Base-by-base conservation (phyloP, 2,329 filamentous ascomycete species). In the Fusarium sp. region DNA sequence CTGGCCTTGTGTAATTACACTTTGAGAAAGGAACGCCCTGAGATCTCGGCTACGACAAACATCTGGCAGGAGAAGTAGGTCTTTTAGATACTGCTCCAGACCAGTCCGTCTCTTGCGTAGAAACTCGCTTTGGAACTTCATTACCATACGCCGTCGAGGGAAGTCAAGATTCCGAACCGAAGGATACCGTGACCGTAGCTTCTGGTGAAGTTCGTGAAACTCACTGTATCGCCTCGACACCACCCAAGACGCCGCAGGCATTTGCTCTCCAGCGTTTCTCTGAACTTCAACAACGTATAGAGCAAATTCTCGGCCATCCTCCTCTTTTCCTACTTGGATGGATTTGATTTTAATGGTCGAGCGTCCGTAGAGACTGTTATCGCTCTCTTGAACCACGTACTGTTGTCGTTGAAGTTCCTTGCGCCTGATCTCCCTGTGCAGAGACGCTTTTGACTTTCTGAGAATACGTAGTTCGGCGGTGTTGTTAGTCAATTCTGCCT, bases 401-500 rank as follows among this genome's bases (percentile, higher is more conserved):
- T 99, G 96, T 78, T 97, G 96, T 52, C 94, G 88, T 77, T 99
- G 96, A 75, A 99, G 87, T 78, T 98, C 95, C 77, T 98, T 99
- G 33, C 94, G 89, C 57, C 93, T 88, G 55, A 98, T 94, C 78
- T 99, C 96, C 69, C 96, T 87, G 74, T 97, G 92, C 58, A 99
- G 82, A 78, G 96, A 99, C 32, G 94, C 90, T 78, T 96, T 97
- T 1, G 94, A 97, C 78, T 99, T 99, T 55, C 91, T 89, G 50
- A 99, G 79, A 65, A 99, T 98, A 33, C 96, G 88, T 52, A 99
- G 78, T 78, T 99, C 96, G 3, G 95, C 93, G 15, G 91, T 94
- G 75, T 99, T 99, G 77, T 99, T 99, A 3, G 96, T 99, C 52
- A 99, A 82, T 77, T 99, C 96, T 1, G 96, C 96, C 79, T 99